Evolutionary conservation across 2,329 filamentous ascomycete species (phyloP), one percentile per base, ranked within the genome.

Genomic region (Elsinoe arachidis): DNA sequence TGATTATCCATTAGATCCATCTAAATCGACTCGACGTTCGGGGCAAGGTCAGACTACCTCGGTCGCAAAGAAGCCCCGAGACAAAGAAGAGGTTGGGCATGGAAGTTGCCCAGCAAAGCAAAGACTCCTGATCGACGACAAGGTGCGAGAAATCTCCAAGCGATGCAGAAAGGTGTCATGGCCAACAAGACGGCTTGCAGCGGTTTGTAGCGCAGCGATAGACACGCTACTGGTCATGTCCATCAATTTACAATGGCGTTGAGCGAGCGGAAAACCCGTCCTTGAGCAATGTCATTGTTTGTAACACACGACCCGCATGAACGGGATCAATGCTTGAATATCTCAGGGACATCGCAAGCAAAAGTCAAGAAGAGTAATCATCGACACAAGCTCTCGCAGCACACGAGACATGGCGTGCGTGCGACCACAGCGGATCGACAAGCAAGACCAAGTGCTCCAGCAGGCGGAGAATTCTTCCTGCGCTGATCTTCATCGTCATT

Each of bases 401-500:
- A 23, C 10, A 23, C 41, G 21, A 26, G 41, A 46, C 41, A 46
- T 30, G 41, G 41, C 19, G 41, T 11, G 26, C 34, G 26, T 35
- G 44, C 30, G 10, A 30, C 26, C 26, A 30, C 2, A 34, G 33
- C 2, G 17, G 46, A 51, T 51, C 46, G 46, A 51, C 46, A 35
- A 35, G 33, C 14, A 47, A 19, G n/a, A 12, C 23, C 23, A 23
- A 21, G 15, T 49, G 23, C 15, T 17, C 17, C 21, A 23, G 26
- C 41, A 35, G 26, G 19, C 26, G 23, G 46, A 51, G 33, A 34
- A 51, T 51, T 34, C 17, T 23, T 46, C 19, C 26, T 26, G 21
- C 41, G 46, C 46, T 51, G 46, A 51, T 51, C 46, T 34, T 17
- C 15, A 51, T 51, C 46, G 33, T 51, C 46, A 51, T 51, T 51